Base-by-base conservation (phyloP, 495 filamentous ascomycete genomes). In the Glarea lozoyensis region DNA sequence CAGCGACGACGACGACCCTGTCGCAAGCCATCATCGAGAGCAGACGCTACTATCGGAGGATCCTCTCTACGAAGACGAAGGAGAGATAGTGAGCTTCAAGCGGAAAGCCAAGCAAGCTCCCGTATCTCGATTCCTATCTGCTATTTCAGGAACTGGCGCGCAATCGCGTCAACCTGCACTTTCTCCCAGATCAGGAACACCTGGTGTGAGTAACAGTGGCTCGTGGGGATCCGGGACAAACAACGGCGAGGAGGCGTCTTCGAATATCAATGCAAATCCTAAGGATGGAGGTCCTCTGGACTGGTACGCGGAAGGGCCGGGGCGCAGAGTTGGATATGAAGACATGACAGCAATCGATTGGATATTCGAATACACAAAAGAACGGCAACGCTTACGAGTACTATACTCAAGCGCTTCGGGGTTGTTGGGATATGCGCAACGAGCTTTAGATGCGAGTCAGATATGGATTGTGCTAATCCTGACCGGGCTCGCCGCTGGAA, bases 301-400 rank as follows among this genome's bases (percentile, higher is more conserved):
- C 60, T 96, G 90, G 92, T 85, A 92, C 60, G 75, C 83, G 30
- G 89, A 96, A 62, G 88, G 86, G 4, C 88, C 87, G 3, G 92
- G 92, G 1, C 74, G 89, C 37, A 78, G 92, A 54, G 88, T 96
- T 19, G 88, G 84, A 38, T 98, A 98, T 62, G 92, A 94, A 52
- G 85, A 98, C 65, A 72, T 96, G 55, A 96, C 93, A 11, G 92
- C 93, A 11, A 98, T 98, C 60, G 92, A 98, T 66, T 98, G 92
- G 92, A 97, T 96, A 53, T 97, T 94, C 57, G 92, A 98, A 62
- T 94, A 98, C 59, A 92, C 88, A 18, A 96, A 96, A 61, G 92
- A 98, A 62, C 75, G 92, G 13, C 87, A 94, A 60, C 76, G 92
- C 31, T 74, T 92, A 50, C 73, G 87, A 7, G 67, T 84, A 12